phyloP scores from a whole-genome alignment of 176 grass and related monocot genomes.

The Eleusine coracana region DNA sequence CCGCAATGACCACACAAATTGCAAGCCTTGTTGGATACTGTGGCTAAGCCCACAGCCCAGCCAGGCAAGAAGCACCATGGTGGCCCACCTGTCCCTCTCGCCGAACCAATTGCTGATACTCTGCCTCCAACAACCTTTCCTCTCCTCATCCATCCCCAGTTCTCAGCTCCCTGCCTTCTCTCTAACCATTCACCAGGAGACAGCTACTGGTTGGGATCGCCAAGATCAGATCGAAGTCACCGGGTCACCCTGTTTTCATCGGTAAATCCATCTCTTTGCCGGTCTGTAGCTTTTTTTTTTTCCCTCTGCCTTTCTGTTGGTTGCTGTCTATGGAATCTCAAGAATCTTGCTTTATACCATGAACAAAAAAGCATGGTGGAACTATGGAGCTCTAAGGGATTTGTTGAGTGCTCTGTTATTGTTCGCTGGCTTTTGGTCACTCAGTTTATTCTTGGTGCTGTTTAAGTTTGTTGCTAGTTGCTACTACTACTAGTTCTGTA shows the following conservation, averaged over 20 bases:
- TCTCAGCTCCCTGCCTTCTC: not conserved
- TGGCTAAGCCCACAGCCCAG: not conserved
- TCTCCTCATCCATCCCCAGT: not conserved
- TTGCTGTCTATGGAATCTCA: not conserved
- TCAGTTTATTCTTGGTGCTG: no score
- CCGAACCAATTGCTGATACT: not conserved
- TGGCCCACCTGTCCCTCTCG: not conserved
- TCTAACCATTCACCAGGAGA: not conserved
- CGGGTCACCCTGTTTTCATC: not conserved
- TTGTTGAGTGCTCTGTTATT: no score
- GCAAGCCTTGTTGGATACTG: not conserved
- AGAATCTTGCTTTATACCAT: not conserved
- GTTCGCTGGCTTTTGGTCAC: no score
- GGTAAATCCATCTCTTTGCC: constrained; percentile 7
- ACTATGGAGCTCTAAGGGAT: no score
- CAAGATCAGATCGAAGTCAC: not conserved
- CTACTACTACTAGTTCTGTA: no score
- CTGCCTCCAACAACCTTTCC: constrained; percentile 1
- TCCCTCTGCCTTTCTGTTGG: not conserved
- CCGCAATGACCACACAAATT: not conserved
- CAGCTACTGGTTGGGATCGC: no score
- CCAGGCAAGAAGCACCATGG: not conserved
- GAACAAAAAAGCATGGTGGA: no score
- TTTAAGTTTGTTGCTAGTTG: no score
- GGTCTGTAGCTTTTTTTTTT: not conserved